phyloP scores from a whole-genome alignment of 2,329 filamentous ascomycete genomes.

The Chrysoporthe austroafricana region DNA sequence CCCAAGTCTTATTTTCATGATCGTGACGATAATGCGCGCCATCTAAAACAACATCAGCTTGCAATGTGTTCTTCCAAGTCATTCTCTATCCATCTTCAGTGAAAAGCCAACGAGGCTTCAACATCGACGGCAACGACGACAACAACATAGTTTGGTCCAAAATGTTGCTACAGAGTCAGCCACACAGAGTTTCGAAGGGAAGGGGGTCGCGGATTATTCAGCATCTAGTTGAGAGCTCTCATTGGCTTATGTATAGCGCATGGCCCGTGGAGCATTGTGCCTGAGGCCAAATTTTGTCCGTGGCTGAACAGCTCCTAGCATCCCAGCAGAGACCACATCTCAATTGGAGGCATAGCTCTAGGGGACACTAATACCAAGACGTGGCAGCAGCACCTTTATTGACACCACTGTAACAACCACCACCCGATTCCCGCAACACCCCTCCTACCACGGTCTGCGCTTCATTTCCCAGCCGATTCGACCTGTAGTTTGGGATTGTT shows the following conservation, averaged over 20 bases:
- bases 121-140: not conserved
- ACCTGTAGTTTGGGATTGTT: not conserved
- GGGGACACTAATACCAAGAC: slow-evolving; percentile 12
- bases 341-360: slow-evolving; percentile 26
- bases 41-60: too few relatives aligned
- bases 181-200: not conserved
- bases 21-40: not conserved
- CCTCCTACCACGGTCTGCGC: not conserved
- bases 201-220: not conserved
- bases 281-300: slow-evolving; percentile 20
- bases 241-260: not conserved
- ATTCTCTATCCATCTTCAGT: not conserved
- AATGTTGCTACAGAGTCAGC: not conserved
- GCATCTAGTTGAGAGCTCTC: not conserved
- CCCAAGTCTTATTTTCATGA: not conserved
- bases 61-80: not conserved
- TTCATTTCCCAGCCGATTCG: not conserved
- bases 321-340: slow-evolving; percentile 29
- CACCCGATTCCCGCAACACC: not conserved
- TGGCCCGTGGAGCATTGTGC: not conserved
- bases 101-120: not conserved
- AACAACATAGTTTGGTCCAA: not conserved
- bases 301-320: slow-evolving; percentile 21
- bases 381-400: slow-evolving; percentile 25
- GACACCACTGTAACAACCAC: slow-evolving; percentile 17